A percentile compares a stretch with the other conserved stretches of the same genome.
These are phyloP conservation scores for Rubia tinctorum DNA, from an alignment of 305 asterid species.

Conservation along the genomic window DNA sequence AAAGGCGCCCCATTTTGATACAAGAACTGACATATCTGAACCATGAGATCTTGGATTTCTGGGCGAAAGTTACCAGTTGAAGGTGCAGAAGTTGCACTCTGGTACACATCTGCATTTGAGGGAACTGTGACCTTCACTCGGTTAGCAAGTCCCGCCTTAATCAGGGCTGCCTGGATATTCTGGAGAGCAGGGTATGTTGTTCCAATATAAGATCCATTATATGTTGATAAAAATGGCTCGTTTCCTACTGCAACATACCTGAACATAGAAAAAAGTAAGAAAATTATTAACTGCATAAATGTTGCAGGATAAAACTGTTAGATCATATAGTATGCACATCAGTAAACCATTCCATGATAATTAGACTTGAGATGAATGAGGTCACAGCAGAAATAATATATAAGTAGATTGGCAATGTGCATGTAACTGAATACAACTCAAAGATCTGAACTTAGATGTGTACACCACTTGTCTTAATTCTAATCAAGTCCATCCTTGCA, in stretches of 20 bases:
- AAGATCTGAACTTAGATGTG: not conserved
- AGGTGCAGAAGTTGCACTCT: conserved; percentile 55
- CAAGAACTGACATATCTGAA: conserved; percentile 65
- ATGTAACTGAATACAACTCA: not conserved
- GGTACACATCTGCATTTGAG: conserved; percentile 83
- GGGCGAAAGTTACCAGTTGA: conserved; percentile 79
- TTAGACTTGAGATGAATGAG: too few relatives aligned
- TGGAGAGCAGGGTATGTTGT: conserved; percentile 72
- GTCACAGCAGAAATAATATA: too few relatives aligned
- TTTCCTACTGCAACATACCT: conserved; percentile 99
- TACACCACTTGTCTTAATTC: too few relatives aligned
- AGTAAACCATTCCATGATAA: too few relatives aligned
- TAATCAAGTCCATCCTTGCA: too few relatives aligned
- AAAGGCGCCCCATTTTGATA: conserved; percentile 62
- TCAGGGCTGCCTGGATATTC: conserved; percentile 88
- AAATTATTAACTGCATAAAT: conserved; percentile 14
- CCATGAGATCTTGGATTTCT: conserved; percentile 55
- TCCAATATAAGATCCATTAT: conserved; percentile 59
- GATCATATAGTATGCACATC: not conserved
- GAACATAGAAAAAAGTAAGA: conserved; percentile 10
- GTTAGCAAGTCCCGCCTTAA: conserved; percentile 82
- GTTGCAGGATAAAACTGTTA: not conserved
- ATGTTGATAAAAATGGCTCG: conserved; percentile 71
- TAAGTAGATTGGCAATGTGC: too few relatives aligned
- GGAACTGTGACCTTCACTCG: conserved; percentile 75